These are phyloP conservation scores for Rosa hybrid DNA, from an alignment of 331 rosid genomes.

Conservation along the genomic window DNA sequence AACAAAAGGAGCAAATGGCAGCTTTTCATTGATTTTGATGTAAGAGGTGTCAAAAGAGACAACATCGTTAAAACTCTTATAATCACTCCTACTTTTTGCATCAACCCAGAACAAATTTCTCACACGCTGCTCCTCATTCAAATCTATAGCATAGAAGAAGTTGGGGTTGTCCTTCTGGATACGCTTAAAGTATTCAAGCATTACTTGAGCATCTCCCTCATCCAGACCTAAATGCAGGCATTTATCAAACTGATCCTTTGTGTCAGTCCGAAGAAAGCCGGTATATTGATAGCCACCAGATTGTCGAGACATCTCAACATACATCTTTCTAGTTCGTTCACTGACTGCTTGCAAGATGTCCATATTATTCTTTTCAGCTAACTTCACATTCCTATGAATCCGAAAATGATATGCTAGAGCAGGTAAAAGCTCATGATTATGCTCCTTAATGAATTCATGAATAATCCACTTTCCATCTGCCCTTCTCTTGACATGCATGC, in stretches of 20 bases:
- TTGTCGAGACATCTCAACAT: conserved; percentile 55
- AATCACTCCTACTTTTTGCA: conserved; percentile 55
- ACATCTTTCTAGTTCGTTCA: conserved; percentile 57
- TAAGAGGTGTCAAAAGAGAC: conserved; percentile 51
- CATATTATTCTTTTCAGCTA: conserved; percentile 65
- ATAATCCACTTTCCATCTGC: conserved; percentile 59
- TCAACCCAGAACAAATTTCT: conserved; percentile 60
- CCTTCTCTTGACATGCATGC: conserved; percentile 56
- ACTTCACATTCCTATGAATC: conserved; percentile 59
- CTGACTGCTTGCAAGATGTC: conserved; percentile 64
- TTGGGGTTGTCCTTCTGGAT: conserved; percentile 50
- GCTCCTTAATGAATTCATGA: conserved; percentile 57
- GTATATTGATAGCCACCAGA: conserved; percentile 33
- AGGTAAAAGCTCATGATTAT: conserved; percentile 54
- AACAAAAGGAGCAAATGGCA: conserved; percentile 53
- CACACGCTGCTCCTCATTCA: conserved; percentile 52
- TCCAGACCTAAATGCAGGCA: conserved; percentile 45
- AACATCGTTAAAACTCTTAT: conserved; percentile 42
- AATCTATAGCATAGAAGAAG: conserved; percentile 54
- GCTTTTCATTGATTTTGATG: conserved; percentile 42
- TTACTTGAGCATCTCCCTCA: conserved; percentile 51
- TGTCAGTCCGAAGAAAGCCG: conserved; percentile 26
- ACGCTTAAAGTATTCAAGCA: conserved; percentile 56
- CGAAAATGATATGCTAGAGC: conserved; percentile 66
- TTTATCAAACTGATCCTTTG: conserved; percentile 40